Percentiles rank a stretch among this genome's conserved stretches.
Conservation (phyloP, 768 basidiomycete species). For the Neoboletus brunneissimus region DNA sequence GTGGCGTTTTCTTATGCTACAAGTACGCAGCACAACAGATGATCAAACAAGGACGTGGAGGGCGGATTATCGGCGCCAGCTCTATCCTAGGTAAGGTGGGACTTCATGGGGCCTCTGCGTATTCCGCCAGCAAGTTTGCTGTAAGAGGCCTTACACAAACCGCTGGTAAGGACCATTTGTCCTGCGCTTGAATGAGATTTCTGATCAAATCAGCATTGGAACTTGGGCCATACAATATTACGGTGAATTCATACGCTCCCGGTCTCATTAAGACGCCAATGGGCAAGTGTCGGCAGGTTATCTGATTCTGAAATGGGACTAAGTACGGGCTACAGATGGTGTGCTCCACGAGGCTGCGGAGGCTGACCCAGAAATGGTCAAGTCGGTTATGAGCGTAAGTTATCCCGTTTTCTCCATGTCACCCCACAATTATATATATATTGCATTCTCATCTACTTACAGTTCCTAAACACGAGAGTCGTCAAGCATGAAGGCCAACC, state of each 20-base stretch:
- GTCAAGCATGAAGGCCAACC: constrained; percentile 19
- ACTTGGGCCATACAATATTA: neutral
- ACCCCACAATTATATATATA: no score
- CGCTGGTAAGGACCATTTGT: constrained; percentile 22
- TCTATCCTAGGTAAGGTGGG: constrained; percentile 2
- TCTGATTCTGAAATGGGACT: no score
- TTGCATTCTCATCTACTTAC: no score
- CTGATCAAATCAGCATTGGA: neutral
- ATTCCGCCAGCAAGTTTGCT: constrained; percentile 38
- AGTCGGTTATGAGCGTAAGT: no score
- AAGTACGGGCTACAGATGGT: no score
- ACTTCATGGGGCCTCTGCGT: constrained; percentile 5
- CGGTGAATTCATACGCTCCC: neutral
- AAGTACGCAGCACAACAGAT: constrained; percentile 61
- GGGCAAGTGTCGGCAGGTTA: neutral
- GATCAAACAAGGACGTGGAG: constrained; percentile 49
- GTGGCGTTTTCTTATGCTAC: constrained; percentile 58
- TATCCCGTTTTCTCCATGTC: no score
- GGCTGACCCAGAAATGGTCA: no score
- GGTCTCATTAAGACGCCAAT: neutral
- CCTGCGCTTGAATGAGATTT: neutral
- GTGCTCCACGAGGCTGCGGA: no score
- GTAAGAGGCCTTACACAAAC: constrained; percentile 39
- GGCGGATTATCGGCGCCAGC: constrained; percentile 49
- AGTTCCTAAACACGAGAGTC: no score